A percentile compares a stretch with the other conserved stretches of the same genome.
These are phyloP conservation scores for Trametes coccinea DNA, from an alignment of 768 basidiomycete genomes.

Conservation along the genomic window DNA sequence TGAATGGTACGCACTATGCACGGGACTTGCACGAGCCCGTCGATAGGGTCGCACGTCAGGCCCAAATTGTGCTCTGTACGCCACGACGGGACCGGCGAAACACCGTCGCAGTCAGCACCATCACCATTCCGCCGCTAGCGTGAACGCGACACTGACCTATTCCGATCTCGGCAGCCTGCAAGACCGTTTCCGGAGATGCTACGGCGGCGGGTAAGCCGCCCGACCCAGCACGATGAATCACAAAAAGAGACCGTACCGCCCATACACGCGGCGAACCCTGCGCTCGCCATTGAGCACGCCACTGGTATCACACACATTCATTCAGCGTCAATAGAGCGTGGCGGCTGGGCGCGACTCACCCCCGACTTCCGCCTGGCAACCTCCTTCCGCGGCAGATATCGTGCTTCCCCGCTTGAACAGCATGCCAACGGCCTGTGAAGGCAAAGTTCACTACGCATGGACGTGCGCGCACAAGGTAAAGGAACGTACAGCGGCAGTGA, in stretches of 20 bases:
- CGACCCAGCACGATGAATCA: not conserved
- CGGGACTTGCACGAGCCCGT: constrained; percentile 91
- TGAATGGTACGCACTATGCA: constrained; percentile 70
- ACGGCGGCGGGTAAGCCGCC: constrained; percentile 6
- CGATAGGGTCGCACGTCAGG: constrained; percentile 92
- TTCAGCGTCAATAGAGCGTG: not conserved
- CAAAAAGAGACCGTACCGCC: constrained; percentile 53
- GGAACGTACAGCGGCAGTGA: constrained; percentile 81
- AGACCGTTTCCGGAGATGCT: constrained; percentile 80
- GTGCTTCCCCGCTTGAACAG: constrained; percentile 96
- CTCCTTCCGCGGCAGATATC: constrained; percentile 94
- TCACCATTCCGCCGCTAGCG: not conserved
- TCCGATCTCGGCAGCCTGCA: constrained; percentile 82
- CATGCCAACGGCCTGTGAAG: constrained; percentile 81
- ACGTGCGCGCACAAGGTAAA: not conserved
- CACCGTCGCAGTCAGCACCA: constrained; percentile 3
- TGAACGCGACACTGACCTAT: constrained; percentile 54
- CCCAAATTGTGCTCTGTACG: constrained; percentile 77
- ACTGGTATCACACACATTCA: constrained; percentile 43
- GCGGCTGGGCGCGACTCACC: constrained; percentile 42
- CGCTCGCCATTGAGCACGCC: constrained; percentile 94
- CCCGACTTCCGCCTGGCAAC: constrained; percentile 94
- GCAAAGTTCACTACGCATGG: not conserved
- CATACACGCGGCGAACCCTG: constrained; percentile 93
- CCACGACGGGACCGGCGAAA: not conserved